Evolutionary conservation across 192 early-diverging fungal species (phyloP).

Genomic region (Gorgonomyces haynaldii): DNA sequence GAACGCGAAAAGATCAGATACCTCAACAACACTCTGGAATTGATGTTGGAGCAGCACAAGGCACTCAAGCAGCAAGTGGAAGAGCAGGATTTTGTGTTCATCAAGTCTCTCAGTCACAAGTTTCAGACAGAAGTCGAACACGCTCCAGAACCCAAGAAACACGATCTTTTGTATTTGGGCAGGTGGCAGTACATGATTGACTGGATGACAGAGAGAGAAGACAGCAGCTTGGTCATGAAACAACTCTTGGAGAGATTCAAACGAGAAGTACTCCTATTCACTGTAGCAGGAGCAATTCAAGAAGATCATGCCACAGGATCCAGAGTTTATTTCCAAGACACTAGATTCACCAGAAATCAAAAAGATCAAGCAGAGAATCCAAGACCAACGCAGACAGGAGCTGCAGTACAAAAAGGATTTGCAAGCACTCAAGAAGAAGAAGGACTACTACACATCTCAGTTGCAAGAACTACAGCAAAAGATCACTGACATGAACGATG

Average conservation of each 20-base stretch:
- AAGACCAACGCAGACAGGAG: background rate
- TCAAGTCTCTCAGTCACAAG: background rate
- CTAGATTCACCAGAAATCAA: slow-evolving; percentile 1
- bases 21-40: no score
- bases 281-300: background rate
- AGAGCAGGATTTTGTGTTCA: background rate
- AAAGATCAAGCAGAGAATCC: slow-evolving; percentile 1
- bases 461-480: background rate
- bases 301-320: background rate
- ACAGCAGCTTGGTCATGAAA: background rate
- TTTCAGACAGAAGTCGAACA: background rate
- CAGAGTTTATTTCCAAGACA: background rate
- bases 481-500: background rate
- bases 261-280: background rate
- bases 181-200: slow-evolving; percentile 6
- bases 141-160: background rate
- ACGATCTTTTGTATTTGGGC: background rate
- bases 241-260: background rate
- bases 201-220: slow-evolving; percentile 3
- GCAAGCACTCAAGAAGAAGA: background rate
- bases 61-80: background rate
- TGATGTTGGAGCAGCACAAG: background rate
- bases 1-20: background rate
- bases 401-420: background rate
- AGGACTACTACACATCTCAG: background rate